A percentile compares a stretch with the other conserved stretches of the same genome.
phyloP scores from a whole-genome alignment of 1,284 basidiomycete genomes.

The Heimioporus retisporus region DNA sequence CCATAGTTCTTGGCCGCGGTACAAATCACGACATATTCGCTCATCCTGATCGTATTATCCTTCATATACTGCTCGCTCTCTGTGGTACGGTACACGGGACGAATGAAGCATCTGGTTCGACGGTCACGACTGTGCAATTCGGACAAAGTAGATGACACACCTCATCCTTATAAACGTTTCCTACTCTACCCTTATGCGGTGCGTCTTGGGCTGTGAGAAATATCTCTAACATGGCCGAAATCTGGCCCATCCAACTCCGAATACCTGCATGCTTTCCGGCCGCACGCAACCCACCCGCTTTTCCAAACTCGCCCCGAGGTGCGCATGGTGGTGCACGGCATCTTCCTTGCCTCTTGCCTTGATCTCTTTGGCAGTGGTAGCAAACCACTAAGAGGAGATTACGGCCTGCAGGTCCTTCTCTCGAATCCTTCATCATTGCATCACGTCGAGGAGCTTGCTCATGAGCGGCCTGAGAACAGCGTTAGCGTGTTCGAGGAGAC shows the following conservation, averaged over 20 bases:
- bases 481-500: slow-evolving; percentile 78
- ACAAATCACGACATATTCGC: slow-evolving; percentile 92
- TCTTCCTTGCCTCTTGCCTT: slow-evolving; percentile 67
- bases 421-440: slow-evolving; percentile 70
- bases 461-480: slow-evolving; percentile 68
- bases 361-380: slow-evolving; percentile 79
- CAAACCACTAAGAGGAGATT: slow-evolving; percentile 89
- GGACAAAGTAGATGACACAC: slow-evolving; percentile 27
- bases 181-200: slow-evolving; percentile 87
- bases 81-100: slow-evolving; percentile 87
- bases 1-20: slow-evolving; percentile 93
- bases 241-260: slow-evolving; percentile 87
- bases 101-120: slow-evolving; percentile 79
- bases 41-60: slow-evolving; percentile 72
- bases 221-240: slow-evolving; percentile 73
- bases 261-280: slow-evolving; percentile 59
- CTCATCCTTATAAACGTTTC: slow-evolving; percentile 85
- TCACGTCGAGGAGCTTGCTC: slow-evolving; percentile 86
- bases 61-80: slow-evolving; percentile 96
- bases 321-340: slow-evolving; percentile 59
- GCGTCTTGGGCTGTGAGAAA: slow-evolving; percentile 82
- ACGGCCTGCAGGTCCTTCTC: slow-evolving; percentile 79
- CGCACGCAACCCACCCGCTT: slow-evolving; percentile 51
- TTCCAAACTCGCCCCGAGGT: slow-evolving; percentile 69
- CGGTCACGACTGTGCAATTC: slow-evolving; percentile 18